These are phyloP conservation scores for Zygosaccharomyces siamensis DNA, from an alignment of 805 yeast genomes.

Conservation along the genomic window DNA sequence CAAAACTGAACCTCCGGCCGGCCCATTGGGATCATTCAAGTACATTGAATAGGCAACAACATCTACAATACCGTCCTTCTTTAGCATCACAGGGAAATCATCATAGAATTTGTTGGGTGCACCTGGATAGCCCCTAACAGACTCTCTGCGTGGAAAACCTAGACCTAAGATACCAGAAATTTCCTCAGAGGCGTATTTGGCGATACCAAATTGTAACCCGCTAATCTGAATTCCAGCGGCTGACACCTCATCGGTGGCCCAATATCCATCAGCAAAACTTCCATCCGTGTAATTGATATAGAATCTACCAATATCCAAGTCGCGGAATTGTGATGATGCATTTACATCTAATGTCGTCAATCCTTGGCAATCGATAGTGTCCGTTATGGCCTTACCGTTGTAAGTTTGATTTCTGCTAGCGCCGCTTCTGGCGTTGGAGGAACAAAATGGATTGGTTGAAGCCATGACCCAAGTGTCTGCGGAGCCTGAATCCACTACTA, in stretches of 20 bases:
- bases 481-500: slow-evolving; percentile 47
- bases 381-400: slow-evolving; percentile 12
- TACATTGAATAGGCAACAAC: slow-evolving; percentile 55
- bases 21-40: slow-evolving; percentile 38
- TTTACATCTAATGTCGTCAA: slow-evolving; percentile 17
- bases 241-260: slow-evolving; percentile 58
- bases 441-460: slow-evolving; percentile 32
- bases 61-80: slow-evolving; percentile 46
- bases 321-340: slow-evolving; percentile 15
- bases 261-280: slow-evolving; percentile 46
- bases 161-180: slow-evolving; percentile 60
- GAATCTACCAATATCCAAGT: slow-evolving; percentile 27
- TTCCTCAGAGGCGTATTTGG: slow-evolving; percentile 50
- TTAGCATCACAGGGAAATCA: slow-evolving; percentile 58
- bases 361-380: slow-evolving; percentile 22
- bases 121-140: slow-evolving; percentile 28
- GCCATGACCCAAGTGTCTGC: slow-evolving; percentile 47
- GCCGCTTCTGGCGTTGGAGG: neutral
- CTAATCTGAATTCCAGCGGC: slow-evolving; percentile 46
- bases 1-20: slow-evolving; percentile 44
- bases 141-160: slow-evolving; percentile 61
- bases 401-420: slow-evolving; percentile 10
- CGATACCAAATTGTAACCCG: slow-evolving; percentile 62
- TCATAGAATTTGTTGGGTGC: slow-evolving; percentile 39
- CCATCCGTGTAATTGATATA: slow-evolving; percentile 45